A percentile compares a stretch with the other conserved stretches of the same genome.
Evolutionary conservation across 2,329 filamentous ascomycete genomes (phyloP).

Genomic region (Clonostachys chloroleuca): DNA sequence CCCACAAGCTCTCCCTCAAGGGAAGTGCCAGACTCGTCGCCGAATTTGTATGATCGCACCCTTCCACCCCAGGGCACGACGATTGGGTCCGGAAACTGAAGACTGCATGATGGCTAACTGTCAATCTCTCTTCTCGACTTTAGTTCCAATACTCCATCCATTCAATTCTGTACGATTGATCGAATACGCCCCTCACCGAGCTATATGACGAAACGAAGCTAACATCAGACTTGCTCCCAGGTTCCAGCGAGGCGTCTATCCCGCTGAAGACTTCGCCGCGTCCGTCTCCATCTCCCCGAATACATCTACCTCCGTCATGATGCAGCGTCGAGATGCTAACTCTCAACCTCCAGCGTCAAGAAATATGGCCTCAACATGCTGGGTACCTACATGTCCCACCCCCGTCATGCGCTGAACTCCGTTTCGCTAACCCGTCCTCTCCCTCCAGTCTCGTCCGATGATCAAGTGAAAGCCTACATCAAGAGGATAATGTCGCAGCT

Average conservation of each 20-base stretch:
- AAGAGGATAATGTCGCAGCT: constrained; percentile 99
- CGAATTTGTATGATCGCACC: constrained; percentile 81
- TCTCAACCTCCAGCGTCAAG: constrained; percentile 57
- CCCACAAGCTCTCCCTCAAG: constrained; percentile 90
- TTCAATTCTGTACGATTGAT: constrained; percentile 71
- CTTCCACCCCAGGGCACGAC: constrained; percentile 8
- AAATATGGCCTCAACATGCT: constrained; percentile 99
- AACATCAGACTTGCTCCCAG: constrained; percentile 32
- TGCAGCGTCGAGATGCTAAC: not conserved
- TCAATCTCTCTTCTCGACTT: not conserved
- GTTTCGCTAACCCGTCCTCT: not conserved
- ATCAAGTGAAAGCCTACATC: constrained; percentile 98
- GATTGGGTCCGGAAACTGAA: not conserved
- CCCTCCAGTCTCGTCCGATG: constrained; percentile 77
- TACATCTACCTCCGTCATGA: too few species aligned
- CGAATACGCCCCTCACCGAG: not conserved
- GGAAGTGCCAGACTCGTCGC: constrained; percentile 82
- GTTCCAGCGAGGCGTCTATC: constrained; percentile 83
- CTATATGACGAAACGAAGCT: not conserved
- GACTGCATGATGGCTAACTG: constrained; percentile 5
- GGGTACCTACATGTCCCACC: constrained; percentile 32
- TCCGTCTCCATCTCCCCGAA: constrained; percentile 39
- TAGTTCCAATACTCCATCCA: constrained; percentile 98
- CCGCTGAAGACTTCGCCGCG: constrained; percentile 94
- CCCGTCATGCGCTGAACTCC: constrained; percentile 8